phyloP scores from a whole-genome alignment of 352 stramenopile species.

The Phytophthora tentaculata region DNA sequence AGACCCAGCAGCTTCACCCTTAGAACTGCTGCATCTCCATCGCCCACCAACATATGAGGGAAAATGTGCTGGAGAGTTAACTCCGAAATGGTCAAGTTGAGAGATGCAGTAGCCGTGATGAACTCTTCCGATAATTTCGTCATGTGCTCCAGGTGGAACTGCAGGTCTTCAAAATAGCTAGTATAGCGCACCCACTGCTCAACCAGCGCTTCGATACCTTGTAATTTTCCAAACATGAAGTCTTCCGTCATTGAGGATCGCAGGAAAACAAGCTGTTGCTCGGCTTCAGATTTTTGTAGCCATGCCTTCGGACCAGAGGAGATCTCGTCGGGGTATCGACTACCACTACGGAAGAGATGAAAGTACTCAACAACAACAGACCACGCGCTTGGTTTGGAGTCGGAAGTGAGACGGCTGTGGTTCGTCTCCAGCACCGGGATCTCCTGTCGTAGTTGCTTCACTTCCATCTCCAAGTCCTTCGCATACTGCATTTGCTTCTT shows the following conservation, averaged over 20 bases:
- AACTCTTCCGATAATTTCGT: conserved; percentile 15
- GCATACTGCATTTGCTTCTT: conserved; percentile 36
- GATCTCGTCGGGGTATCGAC: background rate
- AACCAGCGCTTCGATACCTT: conserved; percentile 17
- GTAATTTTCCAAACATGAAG: conserved; percentile 22
- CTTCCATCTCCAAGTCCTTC: conserved; percentile 27
- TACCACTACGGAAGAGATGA: conserved; percentile 29
- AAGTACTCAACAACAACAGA: conserved; percentile 31
- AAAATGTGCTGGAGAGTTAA: conserved; percentile 26
- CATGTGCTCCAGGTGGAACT: conserved; percentile 37
- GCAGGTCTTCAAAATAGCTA: conserved; percentile 37
- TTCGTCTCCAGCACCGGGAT: conserved; percentile 30
- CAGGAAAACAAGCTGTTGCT: conserved; percentile 39
- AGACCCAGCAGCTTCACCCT: conserved; percentile 19
- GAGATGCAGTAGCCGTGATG: conserved; percentile 4
- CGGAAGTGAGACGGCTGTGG: conserved; percentile 16
- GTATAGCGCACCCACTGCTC: conserved; percentile 38
- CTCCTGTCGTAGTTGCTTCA: conserved; percentile 29
- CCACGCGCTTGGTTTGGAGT: conserved; percentile 7
- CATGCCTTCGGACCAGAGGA: conserved; percentile 14
- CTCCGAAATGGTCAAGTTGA: conserved; percentile 22
- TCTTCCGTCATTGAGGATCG: conserved; percentile 25
- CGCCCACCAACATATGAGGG: background rate
- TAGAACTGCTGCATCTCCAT: background rate
- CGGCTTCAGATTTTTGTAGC: conserved; percentile 27